Base-by-base conservation (phyloP, 371 early-diverging fungal genomes). In the Mucor irregularis region DNA sequence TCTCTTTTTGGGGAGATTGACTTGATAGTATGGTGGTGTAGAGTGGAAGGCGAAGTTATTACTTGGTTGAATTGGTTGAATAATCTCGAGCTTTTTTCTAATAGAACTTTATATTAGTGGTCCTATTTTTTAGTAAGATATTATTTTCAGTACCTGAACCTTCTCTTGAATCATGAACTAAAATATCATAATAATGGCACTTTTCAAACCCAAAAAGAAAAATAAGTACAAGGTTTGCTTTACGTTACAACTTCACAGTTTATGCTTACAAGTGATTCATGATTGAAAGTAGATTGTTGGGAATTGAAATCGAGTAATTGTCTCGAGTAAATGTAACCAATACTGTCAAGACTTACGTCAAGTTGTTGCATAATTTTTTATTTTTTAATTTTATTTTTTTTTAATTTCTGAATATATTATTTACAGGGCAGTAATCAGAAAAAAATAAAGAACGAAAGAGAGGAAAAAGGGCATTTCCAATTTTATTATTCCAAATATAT, bases 111-210 rank as follows among this genome's bases (percentile, higher is more conserved):
- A 35, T 35, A 22, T 34, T 21, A 28, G 4, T 44, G 16, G 24
- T 31, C 21, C 16, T 33, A 16, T 22, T 28, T 35, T 19, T 30
- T 24, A 24, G 21, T 40, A 7, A 21, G 9, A 24, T 40, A 5
- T 8, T 42, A 0, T 42, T 21, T 34, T 19, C n/a, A 17, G 56
- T 49, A 56, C 56, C 56, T 56, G 42, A 34, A 22, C 49, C 31
- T 46, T 26, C 29, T 38, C 31, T 54, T 49, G 56, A 44, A 30
- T 61, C 61, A 10, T 49, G 37, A 5, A 61, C 53, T 49, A 61
- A 29, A 44, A 61, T 49, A 61, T 61, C 61, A 39, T 55, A 61
- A 38, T 54, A 61, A 43, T 61, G 61, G 24, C 61, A 61, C 61
- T 61, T 3, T 22, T 22, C n/a, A 34, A 34, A 11, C 4, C 14